Percentiles rank a stretch among this genome's conserved stretches.
Evolutionary conservation across 176 grass and related monocot species (phyloP).

Genomic region (Elaeis guineensis): DNA sequence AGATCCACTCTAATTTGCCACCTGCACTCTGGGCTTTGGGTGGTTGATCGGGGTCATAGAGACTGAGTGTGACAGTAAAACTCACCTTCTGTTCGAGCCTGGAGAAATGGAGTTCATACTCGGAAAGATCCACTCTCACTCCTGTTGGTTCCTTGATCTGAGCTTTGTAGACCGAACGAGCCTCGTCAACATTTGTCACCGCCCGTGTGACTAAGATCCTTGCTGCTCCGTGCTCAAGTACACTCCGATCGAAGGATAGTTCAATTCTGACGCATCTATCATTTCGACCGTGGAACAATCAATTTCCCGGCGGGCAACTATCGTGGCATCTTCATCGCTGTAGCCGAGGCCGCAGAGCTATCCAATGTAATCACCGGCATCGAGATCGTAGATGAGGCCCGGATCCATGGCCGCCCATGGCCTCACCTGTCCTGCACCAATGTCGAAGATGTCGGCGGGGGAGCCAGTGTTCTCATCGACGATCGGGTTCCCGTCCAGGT

Average conservation of each 20-base stretch:
- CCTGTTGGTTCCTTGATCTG: conserved; percentile 13
- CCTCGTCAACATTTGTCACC: conserved; percentile 37
- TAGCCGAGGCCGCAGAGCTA: conserved; percentile 46
- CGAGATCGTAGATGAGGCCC: conserved; percentile 49
- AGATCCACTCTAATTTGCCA: conserved; percentile 30
- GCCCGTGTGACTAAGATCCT: conserved; percentile 23
- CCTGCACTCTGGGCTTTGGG: background rate
- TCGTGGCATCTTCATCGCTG: background rate
- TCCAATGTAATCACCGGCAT: conserved; percentile 24
- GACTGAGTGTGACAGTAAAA: conserved; percentile 31
- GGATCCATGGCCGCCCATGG: conserved; percentile 34
- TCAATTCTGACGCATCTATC: conserved; percentile 28
- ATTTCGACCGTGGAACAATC: conserved; percentile 13
- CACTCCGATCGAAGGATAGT: conserved; percentile 46
- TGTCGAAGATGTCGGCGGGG: conserved; percentile 24
- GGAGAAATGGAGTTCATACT: conserved; percentile 27
- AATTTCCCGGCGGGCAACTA: background rate
- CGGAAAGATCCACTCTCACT: conserved; percentile 20
- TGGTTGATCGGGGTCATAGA: background rate
- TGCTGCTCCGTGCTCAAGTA: background rate
- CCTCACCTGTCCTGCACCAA: conserved; percentile 43
- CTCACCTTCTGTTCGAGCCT: conserved; percentile 21
- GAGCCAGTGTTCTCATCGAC: conserved; percentile 26
- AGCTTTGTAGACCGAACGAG: conserved; percentile 15
- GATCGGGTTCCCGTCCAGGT: conserved; percentile 27